Evolutionary conservation across 257 asterid genomes (phyloP), one percentile per base, ranked within the genome.

Genomic region (Datura wrightii): DNA sequence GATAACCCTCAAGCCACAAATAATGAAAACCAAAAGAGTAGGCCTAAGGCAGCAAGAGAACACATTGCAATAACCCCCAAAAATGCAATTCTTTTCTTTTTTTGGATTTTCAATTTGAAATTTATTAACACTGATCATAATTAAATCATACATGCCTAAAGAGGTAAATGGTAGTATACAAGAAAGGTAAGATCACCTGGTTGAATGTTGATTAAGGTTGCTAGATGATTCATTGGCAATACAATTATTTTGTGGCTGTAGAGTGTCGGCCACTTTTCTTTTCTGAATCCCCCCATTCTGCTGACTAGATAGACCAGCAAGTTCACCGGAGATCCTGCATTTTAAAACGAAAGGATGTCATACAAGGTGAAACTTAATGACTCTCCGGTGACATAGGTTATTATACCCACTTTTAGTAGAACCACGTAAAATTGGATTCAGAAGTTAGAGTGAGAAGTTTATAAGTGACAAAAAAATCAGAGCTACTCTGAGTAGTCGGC

Each of bases 271-370:
- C 3, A 80, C 86, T 66, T 84, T 84, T 83, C 86, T 91, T 83
- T 85, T 92, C 86, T 91, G 97, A 85, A 59, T 63, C 53, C 71
- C 89, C 71, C 79, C 91, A 39, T 86, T 52, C 83, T 87, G 90
- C 71, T 89, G 94, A 85, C 88, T 88, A 50, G 93, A 79, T 71
- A 93, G 89, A 84, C 89, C 85, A 5, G 92, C 88, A 53, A 90
- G 88, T 72, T 93, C 98, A 81, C 92, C 88, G 7, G 96, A 91
- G 78, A 94, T 92, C 93, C 98, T 94, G 91, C 88, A 85, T 42
- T 85, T 85, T 18, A 55, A 80, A 80, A 60, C 63, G 0, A 60
- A 81, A 81, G 42, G 6, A 48, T 56, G 54, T 67, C 81, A 74
- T 48, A 74, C 24, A 62, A 48, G 18, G 60, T 74, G 59, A 70